Evolutionary conservation across 768 basidiomycete species (phyloP).

Genomic region (Exidia glandulosa): DNA sequence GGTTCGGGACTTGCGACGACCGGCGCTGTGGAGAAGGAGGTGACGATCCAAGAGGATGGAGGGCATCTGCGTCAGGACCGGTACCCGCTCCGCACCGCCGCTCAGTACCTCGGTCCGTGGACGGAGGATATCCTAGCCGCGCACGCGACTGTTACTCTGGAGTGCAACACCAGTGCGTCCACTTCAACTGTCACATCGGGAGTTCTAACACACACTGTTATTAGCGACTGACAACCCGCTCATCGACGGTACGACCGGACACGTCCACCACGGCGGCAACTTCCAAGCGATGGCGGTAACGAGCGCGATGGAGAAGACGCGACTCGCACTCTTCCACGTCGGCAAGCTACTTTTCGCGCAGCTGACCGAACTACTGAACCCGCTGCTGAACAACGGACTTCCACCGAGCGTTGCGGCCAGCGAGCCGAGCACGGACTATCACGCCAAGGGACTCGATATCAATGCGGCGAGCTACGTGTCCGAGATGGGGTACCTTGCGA

Average conservation of each 20-base stretch:
- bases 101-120: slow-evolving; percentile 81
- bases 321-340: slow-evolving; percentile 56
- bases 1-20: slow-evolving; percentile 11
- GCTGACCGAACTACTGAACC: slow-evolving; percentile 62
- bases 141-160: slow-evolving; percentile 50
- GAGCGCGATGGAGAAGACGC: slow-evolving; percentile 81
- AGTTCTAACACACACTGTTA: not conserved
- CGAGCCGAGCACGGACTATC: slow-evolving; percentile 73
- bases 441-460: slow-evolving; percentile 78
- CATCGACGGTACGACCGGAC: slow-evolving; percentile 53
- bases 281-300: slow-evolving; percentile 85
- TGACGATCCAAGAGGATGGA: slow-evolving; percentile 58
- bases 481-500: slow-evolving; percentile 77
- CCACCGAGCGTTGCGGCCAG: slow-evolving; percentile 71
- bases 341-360: slow-evolving; percentile 63
- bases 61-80: slow-evolving; percentile 74
- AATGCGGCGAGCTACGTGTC: slow-evolving; percentile 70
- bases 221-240: slow-evolving; percentile 82
- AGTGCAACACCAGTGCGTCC: slow-evolving; percentile 71
- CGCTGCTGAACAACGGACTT: slow-evolving; percentile 69
- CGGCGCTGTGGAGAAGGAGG: slow-evolving; percentile 34
- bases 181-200: not conserved
- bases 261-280: slow-evolving; percentile 74
- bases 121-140: slow-evolving; percentile 67
- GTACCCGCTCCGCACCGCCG: slow-evolving; percentile 60